These are phyloP conservation scores for Yamadazyma sp. DNA, from an alignment of 805 yeast species.

Conservation along the genomic window DNA sequence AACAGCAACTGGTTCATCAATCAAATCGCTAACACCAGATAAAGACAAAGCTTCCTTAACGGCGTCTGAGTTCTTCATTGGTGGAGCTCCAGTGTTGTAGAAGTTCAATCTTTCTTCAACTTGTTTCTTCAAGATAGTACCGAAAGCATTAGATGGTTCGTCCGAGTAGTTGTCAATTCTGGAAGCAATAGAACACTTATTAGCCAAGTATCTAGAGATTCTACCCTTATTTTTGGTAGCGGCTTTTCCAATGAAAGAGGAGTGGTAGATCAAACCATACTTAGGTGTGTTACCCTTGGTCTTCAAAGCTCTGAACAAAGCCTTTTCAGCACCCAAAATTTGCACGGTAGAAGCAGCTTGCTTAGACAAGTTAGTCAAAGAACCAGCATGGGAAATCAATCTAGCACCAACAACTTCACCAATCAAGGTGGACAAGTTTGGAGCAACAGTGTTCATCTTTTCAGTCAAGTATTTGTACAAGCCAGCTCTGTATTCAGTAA, in stretches of 20 bases:
- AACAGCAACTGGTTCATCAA: slow-evolving; percentile 21
- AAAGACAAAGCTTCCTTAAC: slow-evolving; percentile 86
- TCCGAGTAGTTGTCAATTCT: slow-evolving; percentile 98
- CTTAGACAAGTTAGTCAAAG: slow-evolving; percentile 91
- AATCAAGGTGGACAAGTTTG: slow-evolving; percentile 91
- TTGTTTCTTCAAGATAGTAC: slow-evolving; percentile 88
- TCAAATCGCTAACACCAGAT: slow-evolving; percentile 48
- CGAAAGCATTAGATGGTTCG: slow-evolving; percentile 87
- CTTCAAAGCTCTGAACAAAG: slow-evolving; percentile 91
- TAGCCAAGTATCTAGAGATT: slow-evolving; percentile 96
- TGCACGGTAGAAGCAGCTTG: slow-evolving; percentile 99
- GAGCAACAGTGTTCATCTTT: slow-evolving; percentile 97
- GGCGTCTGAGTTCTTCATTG: slow-evolving; percentile 94
- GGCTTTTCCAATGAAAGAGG: slow-evolving; percentile 92
- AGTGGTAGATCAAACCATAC: slow-evolving; percentile 93
- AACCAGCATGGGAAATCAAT: slow-evolving; percentile 97
- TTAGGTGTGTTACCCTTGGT: slow-evolving; percentile 97
- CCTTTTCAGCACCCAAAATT: slow-evolving; percentile 96
- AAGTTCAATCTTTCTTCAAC: slow-evolving; percentile 97
- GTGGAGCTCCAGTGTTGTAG: slow-evolving; percentile 94
- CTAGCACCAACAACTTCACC: slow-evolving; percentile 99
- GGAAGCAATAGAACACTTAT: slow-evolving; percentile 98
- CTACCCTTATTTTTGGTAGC: slow-evolving; percentile 97
- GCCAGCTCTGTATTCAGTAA: slow-evolving; percentile 85
- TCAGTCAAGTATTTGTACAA: slow-evolving; percentile 85